These are phyloP conservation scores for Trametopsis cervina DNA, from an alignment of 768 basidiomycete species.

Conservation along the genomic window DNA sequence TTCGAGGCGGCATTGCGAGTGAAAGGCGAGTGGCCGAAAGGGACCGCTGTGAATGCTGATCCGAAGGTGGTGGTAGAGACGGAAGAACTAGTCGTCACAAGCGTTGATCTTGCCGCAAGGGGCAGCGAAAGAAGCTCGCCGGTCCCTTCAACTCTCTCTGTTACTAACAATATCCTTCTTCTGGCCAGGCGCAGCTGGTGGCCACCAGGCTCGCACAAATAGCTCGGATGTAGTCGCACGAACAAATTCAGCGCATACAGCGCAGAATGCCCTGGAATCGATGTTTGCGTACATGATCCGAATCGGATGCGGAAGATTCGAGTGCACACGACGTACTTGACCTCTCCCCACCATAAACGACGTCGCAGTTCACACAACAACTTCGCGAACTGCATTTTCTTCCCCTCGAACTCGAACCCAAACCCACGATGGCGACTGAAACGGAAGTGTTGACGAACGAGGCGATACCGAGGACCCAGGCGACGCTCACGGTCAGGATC, in stretches of 20 bases:
- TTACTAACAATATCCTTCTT: too few species aligned
- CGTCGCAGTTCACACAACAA: neutral
- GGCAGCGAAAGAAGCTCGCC: conserved; percentile 4
- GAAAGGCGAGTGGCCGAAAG: conserved; percentile 8
- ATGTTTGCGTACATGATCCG: too few species aligned
- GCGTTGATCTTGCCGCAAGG: neutral
- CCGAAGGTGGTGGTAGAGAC: neutral
- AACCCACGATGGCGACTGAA: conserved; percentile 13
- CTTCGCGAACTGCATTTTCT: too few species aligned
- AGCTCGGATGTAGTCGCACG: too few species aligned
- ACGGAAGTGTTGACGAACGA: conserved; percentile 53
- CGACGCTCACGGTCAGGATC: conserved; percentile 84
- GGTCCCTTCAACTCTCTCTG: too few species aligned
- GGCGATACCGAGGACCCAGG: conserved; percentile 59
- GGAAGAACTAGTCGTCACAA: neutral
- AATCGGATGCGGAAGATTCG: neutral
- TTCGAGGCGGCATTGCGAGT: too few species aligned
- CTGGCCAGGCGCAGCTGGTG: too few species aligned
- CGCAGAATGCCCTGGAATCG: too few species aligned
- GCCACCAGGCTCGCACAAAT: too few species aligned
- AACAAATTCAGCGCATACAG: too few species aligned
- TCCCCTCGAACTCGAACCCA: neutral
- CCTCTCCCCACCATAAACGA: neutral
- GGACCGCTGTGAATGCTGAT: conserved; percentile 1
- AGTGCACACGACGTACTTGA: neutral